Base-by-base conservation (phyloP, 495 filamentous ascomycete genomes). In the Achaetomiella virescens region DNA sequence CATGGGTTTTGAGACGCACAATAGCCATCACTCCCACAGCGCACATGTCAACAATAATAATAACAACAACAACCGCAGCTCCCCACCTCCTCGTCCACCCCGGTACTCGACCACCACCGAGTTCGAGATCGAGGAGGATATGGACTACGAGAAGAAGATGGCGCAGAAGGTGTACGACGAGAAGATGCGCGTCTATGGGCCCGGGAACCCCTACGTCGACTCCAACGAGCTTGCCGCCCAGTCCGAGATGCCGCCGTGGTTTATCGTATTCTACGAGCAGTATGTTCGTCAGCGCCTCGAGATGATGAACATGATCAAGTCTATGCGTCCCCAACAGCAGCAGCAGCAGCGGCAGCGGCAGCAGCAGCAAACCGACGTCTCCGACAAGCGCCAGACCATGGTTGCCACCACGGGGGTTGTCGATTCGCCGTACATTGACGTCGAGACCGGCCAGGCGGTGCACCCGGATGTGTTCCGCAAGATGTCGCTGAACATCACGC, bases 161-260 rank as follows among this genome's bases (percentile, higher is more conserved):
- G 72, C 70, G 3, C 62, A 70, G 51, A 61, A 69, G 61, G 57
- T 64, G 60, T 70, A 70, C 50, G 69, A 70, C 1, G 66, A 73
- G 47, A 65, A 62, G 47, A 27, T 63, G 18, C 38, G 55, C 6
- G 42, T 37, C 20, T 40, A 60, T 40, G n/a, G 24, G 21, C 48
- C 9, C 18, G 31, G 29, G 11, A 56, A 70, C 38, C 60, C 60
- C 8, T 66, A 61, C 51, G 61, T 47, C 46, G 68, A 70, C 14
- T 33, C n/a, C 52, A 49, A 46, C 58, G 67, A 65, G 20, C 50
- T 73, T 11, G 56, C 31, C 14, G 55, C 60, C 11, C 61, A 54
- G 20, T 77, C 76, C 31, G 76, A 79, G 54, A 80, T 80, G 77
- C 77, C 77, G 2, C 66, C 77, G 1, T 80, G 77, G 77, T 80